These are phyloP conservation scores for Tagetes erecta DNA, from an alignment of 129 eudicot genomes.

Conservation along the genomic window DNA sequence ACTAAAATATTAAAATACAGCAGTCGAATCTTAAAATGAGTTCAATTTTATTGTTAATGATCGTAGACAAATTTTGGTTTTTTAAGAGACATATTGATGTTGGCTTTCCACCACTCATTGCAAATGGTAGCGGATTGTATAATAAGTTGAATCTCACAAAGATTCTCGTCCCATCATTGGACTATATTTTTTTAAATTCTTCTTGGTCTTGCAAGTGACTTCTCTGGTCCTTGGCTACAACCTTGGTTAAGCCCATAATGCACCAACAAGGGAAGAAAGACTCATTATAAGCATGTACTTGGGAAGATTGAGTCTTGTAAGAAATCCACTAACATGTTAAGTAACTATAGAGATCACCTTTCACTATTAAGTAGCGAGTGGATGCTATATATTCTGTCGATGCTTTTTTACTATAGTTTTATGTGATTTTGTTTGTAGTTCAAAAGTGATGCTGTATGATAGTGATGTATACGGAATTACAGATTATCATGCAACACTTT, in stretches of 20 bases:
- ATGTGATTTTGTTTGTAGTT: neutral
- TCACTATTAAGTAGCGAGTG: neutral
- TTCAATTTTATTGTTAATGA: neutral
- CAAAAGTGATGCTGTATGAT: neutral
- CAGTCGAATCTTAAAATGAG: neutral
- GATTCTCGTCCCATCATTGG: neutral
- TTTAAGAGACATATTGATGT: neutral
- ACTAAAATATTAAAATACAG: neutral
- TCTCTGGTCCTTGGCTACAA: neutral
- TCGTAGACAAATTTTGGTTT: neutral
- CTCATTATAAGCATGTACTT: neutral
- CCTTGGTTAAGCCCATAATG: neutral
- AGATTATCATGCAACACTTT: neutral
- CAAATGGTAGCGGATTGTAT: neutral
- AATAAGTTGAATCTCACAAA: conserved; percentile 1
- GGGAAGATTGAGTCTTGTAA: neutral
- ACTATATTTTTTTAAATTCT: neutral
- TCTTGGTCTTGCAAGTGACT: neutral
- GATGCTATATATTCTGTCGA: neutral
- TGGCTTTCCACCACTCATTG: neutral
- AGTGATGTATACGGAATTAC: neutral
- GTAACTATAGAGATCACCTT: neutral
- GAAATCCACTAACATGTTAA: neutral
- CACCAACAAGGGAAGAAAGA: neutral
- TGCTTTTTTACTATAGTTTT: neutral